Evolutionary conservation across 116 monocot species (phyloP), one percentile per base, ranked within the genome.

Genomic region (Phalaenopsis hybrid): DNA sequence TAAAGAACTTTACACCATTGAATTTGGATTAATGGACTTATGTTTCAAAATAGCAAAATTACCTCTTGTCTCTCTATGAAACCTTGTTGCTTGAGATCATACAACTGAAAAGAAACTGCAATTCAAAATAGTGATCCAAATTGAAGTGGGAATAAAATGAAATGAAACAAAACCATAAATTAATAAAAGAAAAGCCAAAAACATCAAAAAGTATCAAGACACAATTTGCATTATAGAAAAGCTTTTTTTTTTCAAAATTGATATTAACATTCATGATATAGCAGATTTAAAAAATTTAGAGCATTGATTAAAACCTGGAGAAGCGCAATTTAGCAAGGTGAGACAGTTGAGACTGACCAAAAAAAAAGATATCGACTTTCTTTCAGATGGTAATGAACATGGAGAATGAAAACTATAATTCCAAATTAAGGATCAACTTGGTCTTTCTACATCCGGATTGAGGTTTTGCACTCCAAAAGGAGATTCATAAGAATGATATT

Each of bases 21-120:
- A 23, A 65, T 7, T 65, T 23, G 6, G 21, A 65, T 65, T 65
- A 65, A 65, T 65, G 25, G 23, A 65, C 65, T 65, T 65, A 9
- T 5, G 6, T 65, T 65, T 65, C 31, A 65, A 23, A 65, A 65
- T 65, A 65, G 9, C n/a, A 65, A 44, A 75, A 51, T n/a, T 90
- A 94, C 96, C 94, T 96, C 96, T 77, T 92, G 96, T 81, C 92
- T 96, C 81, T 96, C 94, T 78, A 96, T 96, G 83, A 96, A 96
- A 7, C 96, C 94, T 92, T 96, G 96, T 57, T 94, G 96, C 84
- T 96, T 96, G 85, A 96, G 94, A 90, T 96, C 96, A 81, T 96
- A 96, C 33, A 96, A 81, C 84, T 92, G 86, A 86, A 96, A 96
- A 82, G 96, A 92, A 89, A 94, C 96, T 96, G 92, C 84, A 89